Conservation (phyloP, 352 stramenopile species). For the Pythium rishiriense region DNA sequence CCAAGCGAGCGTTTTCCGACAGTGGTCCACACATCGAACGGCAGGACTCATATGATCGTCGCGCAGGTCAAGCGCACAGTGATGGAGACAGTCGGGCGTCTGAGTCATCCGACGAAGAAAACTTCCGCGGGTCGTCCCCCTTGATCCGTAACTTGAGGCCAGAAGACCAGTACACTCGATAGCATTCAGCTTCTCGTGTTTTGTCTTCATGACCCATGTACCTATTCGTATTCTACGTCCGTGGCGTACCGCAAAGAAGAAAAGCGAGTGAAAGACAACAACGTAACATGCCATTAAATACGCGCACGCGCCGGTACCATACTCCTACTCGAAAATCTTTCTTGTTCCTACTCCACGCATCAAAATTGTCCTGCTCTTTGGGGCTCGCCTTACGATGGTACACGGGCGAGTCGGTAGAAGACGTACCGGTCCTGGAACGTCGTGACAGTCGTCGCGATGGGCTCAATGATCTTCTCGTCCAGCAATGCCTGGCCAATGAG, state of each 20-base stretch:
- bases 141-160: slow-evolving; percentile 27
- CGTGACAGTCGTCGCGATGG: slow-evolving; percentile 64
- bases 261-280: neutral
- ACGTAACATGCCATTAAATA: slow-evolving; percentile 29
- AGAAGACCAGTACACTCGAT: slow-evolving; percentile 17
- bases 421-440: slow-evolving; percentile 89
- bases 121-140: slow-evolving; percentile 8
- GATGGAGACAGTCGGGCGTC: slow-evolving; percentile 30
- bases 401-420: slow-evolving; percentile 76
- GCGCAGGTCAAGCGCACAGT: slow-evolving; percentile 25
- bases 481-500: slow-evolving; percentile 78
- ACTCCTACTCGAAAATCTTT: slow-evolving; percentile 10
- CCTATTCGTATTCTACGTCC: no score
- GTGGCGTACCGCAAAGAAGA: no score
- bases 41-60: slow-evolving; percentile 8
- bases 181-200: neutral
- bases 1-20: slow-evolving; percentile 18
- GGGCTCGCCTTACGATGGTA: slow-evolving; percentile 19
- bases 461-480: slow-evolving; percentile 79
- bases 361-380: neutral
- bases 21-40: slow-evolving; percentile 1
- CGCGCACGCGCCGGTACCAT: slow-evolving; percentile 21
- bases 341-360: neutral
- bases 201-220: neutral
- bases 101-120: slow-evolving; percentile 26